phyloP scores from a whole-genome alignment of 169 alveolate genomes.

The Plasmodium sp. region DNA sequence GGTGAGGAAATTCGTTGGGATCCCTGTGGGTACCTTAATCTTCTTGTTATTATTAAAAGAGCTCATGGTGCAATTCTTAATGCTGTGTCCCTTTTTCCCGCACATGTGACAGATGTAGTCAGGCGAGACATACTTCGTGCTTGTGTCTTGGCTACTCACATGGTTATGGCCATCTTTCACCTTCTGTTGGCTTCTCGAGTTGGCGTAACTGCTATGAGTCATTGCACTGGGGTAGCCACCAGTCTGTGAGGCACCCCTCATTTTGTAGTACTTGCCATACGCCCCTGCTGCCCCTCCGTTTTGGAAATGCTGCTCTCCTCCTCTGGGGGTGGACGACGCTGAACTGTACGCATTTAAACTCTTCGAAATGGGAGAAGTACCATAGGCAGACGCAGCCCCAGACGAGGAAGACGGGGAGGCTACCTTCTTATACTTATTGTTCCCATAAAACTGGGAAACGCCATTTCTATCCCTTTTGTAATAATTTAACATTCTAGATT shows the following conservation, averaged over 20 bases:
- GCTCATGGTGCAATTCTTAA: constrained; percentile 83
- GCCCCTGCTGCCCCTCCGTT: neutral
- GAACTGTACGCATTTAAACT: neutral
- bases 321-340: neutral
- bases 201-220: neutral
- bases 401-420: neutral
- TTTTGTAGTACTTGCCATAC: constrained; percentile 2
- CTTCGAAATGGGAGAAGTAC: neutral
- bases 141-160: neutral
- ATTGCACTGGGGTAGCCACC: neutral
- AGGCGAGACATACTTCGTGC: constrained; percentile 4
- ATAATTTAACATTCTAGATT: constrained; percentile 19
- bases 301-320: neutral
- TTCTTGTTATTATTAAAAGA: constrained; percentile 87
- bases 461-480: constrained; percentile 30
- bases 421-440: constrained; percentile 13
- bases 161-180: neutral
- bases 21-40: constrained; percentile 90
- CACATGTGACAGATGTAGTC: constrained; percentile 91
- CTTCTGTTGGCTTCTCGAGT: neutral
- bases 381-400: too few relatives aligned
- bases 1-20: constrained; percentile 87
- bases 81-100: constrained; percentile 90
- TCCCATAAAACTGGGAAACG: neutral
- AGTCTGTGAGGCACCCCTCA: neutral